Evolutionary conservation across 2,329 filamentous ascomycete species (phyloP), one percentile per base, ranked within the genome.

Genomic region (Microdochium paspali): DNA sequence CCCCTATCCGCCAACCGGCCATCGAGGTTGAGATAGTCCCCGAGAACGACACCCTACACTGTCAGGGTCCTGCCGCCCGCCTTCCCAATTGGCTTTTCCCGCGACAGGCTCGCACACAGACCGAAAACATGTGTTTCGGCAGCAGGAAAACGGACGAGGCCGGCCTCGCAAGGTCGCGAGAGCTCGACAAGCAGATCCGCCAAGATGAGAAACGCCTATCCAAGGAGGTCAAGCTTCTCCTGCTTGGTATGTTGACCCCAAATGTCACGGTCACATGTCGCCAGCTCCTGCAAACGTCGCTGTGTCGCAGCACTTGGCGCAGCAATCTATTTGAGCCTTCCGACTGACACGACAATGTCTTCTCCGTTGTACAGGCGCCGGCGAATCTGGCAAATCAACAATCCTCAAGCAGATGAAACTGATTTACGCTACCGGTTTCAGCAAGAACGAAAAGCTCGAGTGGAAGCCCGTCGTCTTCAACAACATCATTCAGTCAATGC

Each of bases 401-500:
- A 90, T 97, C 50, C 80, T 97, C 55, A 97, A 97, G 73, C 91
- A 97, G 74, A 97, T 98, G 93, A 91, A 91, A 66, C 83, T 98
- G 67, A 96, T 98, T 58, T 93, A 97, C 66, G 83, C 89, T 13
- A 84, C 90, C 66, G 91, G 93, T 45, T 97, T 97, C 71, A 88
- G 82, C 61, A 86, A 87, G 59, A 82, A 80, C 54, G 93, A 97
- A 66, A 87, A 90, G 66, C 82, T 94, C 54, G 89, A 96, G 73
- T 95, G 89, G 78, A 90, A 93, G 58, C 87, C 90, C 15, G 90
- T 96, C 60, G 90, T 97, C 56, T 97, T 96, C 69, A 90, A 85
- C 67, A 98, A 98, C 66, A 78, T 97, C 54, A 75, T 96, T 46
- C 87, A 95, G 57, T 91, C 91, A 2, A 93, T 95, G 72, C 88